Percentiles rank a stretch among this genome's conserved stretches.
These are phyloP conservation scores for Debaryomyces hansenii DNA, from an alignment of 805 yeast species.

Conservation along the genomic window DNA sequence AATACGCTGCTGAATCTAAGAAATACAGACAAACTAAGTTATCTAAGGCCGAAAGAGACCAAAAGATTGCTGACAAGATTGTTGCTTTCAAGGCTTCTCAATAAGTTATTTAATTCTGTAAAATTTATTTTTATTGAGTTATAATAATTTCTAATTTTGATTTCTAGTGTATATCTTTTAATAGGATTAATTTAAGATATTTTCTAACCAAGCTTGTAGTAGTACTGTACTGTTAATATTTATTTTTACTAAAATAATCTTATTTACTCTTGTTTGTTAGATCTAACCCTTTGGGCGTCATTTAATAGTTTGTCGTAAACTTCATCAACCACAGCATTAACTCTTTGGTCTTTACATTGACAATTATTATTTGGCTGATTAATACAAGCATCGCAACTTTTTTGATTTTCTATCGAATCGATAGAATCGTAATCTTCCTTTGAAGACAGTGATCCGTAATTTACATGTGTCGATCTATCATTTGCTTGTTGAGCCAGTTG, in stretches of 20 bases:
- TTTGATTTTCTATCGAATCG: conserved; percentile 22
- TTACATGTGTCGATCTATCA: neutral
- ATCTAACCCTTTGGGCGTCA: conserved; percentile 64
- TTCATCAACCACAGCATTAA: conserved; percentile 59
- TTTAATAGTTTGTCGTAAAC: conserved; percentile 71
- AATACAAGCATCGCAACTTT: conserved; percentile 4
- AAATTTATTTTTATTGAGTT: neutral
- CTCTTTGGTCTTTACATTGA: conserved; percentile 8
- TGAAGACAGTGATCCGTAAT: neutral
- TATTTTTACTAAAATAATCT: too few species aligned
- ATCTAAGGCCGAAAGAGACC: conserved; percentile 88
- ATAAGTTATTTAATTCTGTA: conserved; percentile 18
- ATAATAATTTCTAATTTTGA: neutral
- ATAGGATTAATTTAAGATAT: neutral
- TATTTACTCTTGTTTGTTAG: conserved; percentile 33
- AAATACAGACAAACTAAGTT: conserved; percentile 87
- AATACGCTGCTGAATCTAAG: conserved; percentile 95
- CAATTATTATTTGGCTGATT: conserved; percentile 4
- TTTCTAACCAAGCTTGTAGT: neutral
- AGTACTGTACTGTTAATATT: neutral
- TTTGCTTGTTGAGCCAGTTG: neutral
- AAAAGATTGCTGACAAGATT: conserved; percentile 88
- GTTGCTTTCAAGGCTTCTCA: conserved; percentile 75
- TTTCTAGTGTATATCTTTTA: neutral
- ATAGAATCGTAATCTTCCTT: conserved; percentile 25